Conservation (phyloP, 106 monocot genomes). For the Dendrobium catenatum region DNA sequence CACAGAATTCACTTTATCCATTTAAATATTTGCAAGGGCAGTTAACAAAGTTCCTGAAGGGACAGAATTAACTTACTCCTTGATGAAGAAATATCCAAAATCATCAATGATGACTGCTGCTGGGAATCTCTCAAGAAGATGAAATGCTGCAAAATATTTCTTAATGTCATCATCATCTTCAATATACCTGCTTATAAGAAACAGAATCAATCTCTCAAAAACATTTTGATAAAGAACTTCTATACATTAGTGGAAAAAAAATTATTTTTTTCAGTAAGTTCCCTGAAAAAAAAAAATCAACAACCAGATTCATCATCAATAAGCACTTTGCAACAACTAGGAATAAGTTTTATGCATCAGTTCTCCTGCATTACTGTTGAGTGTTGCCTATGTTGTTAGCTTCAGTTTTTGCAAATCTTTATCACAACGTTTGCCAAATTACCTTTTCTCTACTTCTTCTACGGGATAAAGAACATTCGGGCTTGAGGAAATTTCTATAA, state of each 20-base stretch:
- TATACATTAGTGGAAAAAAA: background rate
- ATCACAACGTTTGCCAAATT: background rate
- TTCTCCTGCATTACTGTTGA: background rate
- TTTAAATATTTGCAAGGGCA: background rate
- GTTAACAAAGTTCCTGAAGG: background rate
- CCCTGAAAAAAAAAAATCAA: background rate
- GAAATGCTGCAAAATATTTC: slow-evolving; percentile 96
- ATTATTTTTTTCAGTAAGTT: background rate
- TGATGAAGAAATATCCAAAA: slow-evolving; percentile 78
- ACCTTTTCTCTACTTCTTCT: background rate
- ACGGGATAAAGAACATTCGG: background rate
- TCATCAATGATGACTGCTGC: slow-evolving; percentile 84
- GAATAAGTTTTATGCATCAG: background rate
- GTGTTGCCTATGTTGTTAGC: background rate
- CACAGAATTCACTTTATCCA: background rate
- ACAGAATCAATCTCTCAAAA: slow-evolving; percentile 8
- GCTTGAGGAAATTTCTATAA: background rate
- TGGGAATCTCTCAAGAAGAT: slow-evolving; percentile 60
- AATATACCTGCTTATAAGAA: slow-evolving; percentile 49
- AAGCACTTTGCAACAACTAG: background rate
- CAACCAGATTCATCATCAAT: background rate
- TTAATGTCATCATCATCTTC: slow-evolving; percentile 76
- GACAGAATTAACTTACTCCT: slow-evolving; percentile 30
- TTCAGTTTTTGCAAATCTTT: background rate
- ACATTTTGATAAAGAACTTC: background rate